Base-by-base conservation (phyloP, 306 rosid species). In the Medicago arabica region DNA sequence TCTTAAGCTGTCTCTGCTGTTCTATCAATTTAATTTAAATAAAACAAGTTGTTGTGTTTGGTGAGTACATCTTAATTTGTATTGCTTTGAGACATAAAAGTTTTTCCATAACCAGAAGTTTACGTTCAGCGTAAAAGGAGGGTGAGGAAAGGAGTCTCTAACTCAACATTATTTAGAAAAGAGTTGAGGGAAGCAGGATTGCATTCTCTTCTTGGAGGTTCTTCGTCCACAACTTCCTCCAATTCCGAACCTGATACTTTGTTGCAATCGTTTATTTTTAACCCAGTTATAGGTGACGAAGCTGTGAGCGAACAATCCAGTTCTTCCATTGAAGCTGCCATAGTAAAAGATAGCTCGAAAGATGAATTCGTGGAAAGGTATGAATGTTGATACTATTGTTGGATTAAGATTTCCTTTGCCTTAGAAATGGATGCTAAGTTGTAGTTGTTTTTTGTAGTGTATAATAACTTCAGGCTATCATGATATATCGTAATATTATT, bases 61-160 rank as follows among this genome's bases (percentile, higher is more conserved):
- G 31, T 77, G 28, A 67, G 25, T 25, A 71, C 14, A 39, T 46
- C 53, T 63, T 8, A 46, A 8, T 51, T 55, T 62, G 55, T 50
- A 49, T 75, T 69, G 16, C 79, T 72, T 75, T 4, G 78, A 39
- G 75, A 62, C 12, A 67, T 18, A 23, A 39, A 62, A 70, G 81
- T 59, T 74, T 50, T 73, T 83, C 89, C 96, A 72, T 94, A 71
- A 94, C 97, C 39, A 70, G 72, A 74, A 28, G 59, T 78, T 83
- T 85, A 95, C 98, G 86, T 92, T 83, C 97, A 87, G 89, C 93
- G 96, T 65, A 92, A 75, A 80, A 90, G 97, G 87, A 95, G 88
- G 83, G 66, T 76, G 12, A 90, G 88, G 68, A 90, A 77, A 83
- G 82, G 80, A 80, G 86, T 94, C 67, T 78, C 96, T 15, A 67